phyloP scores from a whole-genome alignment of 139 green algal species.

The Penium margaritaceum region DNA sequence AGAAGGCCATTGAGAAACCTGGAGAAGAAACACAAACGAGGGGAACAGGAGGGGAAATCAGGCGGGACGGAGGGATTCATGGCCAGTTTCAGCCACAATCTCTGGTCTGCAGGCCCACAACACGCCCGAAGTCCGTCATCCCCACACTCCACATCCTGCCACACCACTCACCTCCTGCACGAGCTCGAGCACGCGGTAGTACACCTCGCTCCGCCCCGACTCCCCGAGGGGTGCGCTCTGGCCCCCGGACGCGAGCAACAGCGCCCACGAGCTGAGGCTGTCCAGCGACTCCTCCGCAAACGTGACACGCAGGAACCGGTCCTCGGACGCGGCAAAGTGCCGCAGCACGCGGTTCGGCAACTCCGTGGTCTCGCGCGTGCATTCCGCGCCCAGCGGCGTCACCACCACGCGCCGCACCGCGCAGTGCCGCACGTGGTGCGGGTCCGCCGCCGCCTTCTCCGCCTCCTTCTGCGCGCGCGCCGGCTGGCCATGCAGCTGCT shows the following conservation, averaged over 20 bases:
- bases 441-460: neutral
- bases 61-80: neutral
- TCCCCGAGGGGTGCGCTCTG: neutral
- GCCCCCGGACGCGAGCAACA: neutral
- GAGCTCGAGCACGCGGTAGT: conserved; percentile 24
- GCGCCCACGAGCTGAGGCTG: neutral
- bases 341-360: conserved; percentile 12
- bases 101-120: neutral
- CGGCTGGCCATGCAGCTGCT: neutral
- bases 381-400: conserved; percentile 9
- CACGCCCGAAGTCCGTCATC: neutral
- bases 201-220: neutral
- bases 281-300: conserved; percentile 18
- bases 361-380: neutral
- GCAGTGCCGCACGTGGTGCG: conserved; percentile 3
- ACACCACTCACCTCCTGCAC: conserved; percentile 4
- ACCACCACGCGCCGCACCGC: conserved; percentile 1
- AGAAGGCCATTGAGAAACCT: neutral
- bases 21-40: neutral
- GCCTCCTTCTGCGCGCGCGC: neutral
- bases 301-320: conserved; percentile 25
- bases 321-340: neutral
- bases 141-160: neutral
- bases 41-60: neutral
- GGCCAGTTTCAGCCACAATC: neutral